Evolutionary conservation across 2,329 filamentous ascomycete species (phyloP).

Genomic region (Metarhizium humberi): DNA sequence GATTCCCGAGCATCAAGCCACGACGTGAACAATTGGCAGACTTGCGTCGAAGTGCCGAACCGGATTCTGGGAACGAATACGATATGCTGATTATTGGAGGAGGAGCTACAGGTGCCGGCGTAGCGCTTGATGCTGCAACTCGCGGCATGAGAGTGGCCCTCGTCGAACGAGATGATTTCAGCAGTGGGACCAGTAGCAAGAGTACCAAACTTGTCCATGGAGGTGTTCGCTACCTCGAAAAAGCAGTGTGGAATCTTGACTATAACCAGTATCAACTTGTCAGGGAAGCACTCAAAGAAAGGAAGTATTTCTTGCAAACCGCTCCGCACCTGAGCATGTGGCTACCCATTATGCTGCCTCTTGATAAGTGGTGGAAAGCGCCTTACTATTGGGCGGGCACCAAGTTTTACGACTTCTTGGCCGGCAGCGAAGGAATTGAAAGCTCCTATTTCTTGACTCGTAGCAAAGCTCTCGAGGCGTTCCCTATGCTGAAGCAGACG

Average conservation of each 20-base stretch:
- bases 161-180: constrained; percentile 66
- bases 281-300: constrained; percentile 62
- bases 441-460: constrained; percentile 81
- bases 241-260: constrained; percentile 67
- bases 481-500: constrained; percentile 79
- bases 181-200: constrained; percentile 64
- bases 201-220: constrained; percentile 72
- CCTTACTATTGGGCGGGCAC: constrained; percentile 71
- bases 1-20: constrained; percentile 50
- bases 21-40: constrained; percentile 56
- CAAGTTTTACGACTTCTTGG: constrained; percentile 78
- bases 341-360: constrained; percentile 67
- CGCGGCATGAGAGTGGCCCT: constrained; percentile 63
- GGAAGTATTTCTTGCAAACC: constrained; percentile 66
- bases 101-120: constrained; percentile 43
- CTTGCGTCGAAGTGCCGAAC: constrained; percentile 32
- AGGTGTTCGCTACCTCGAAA: constrained; percentile 65
- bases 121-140: constrained; percentile 63
- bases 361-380: constrained; percentile 69
- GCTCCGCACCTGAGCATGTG: constrained; percentile 65
- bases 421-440: constrained; percentile 79
- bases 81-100: constrained; percentile 62
- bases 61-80: constrained; percentile 37
- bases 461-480: constrained; percentile 77
- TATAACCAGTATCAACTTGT: constrained; percentile 65